These are phyloP conservation scores for Candida stauntonica DNA, from an alignment of 805 yeast species.

Conservation along the genomic window DNA sequence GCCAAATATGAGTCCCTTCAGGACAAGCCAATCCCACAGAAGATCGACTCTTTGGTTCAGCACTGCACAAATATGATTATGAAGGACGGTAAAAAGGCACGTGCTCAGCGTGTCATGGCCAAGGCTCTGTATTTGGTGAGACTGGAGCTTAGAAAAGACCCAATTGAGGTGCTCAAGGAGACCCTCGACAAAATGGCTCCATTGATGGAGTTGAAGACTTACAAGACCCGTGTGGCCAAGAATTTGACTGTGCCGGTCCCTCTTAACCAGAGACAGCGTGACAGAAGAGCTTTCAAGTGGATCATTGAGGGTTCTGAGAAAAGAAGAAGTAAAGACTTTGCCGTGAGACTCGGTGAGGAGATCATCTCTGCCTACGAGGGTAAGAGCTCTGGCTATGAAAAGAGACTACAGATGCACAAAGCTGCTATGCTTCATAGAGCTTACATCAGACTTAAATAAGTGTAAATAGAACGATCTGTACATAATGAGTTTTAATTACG, in stretches of 20 bases:
- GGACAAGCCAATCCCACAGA: conserved; percentile 52
- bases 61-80: conserved; percentile 82
- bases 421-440: conserved; percentile 87
- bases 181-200: conserved; percentile 84
- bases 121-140: conserved; percentile 78
- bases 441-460: conserved; percentile 45
- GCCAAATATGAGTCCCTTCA: conserved; percentile 49
- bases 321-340: conserved; percentile 72
- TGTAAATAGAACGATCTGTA: background rate
- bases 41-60: conserved; percentile 65
- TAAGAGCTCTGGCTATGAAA: conserved; percentile 77
- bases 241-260: conserved; percentile 79
- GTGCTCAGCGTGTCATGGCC: conserved; percentile 68
- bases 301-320: conserved; percentile 78
- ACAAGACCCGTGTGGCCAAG: conserved; percentile 83
- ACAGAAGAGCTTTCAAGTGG: conserved; percentile 87
- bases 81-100: conserved; percentile 85
- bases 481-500: background rate
- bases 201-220: conserved; percentile 68
- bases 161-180: conserved; percentile 68
- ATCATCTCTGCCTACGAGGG: conserved; percentile 74
- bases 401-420: conserved; percentile 77
- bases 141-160: conserved; percentile 71
- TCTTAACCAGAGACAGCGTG: conserved; percentile 73
- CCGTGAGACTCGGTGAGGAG: conserved; percentile 91